Base-by-base conservation (phyloP, 2,329 filamentous ascomycete genomes). In the Diaporthe australafricana region DNA sequence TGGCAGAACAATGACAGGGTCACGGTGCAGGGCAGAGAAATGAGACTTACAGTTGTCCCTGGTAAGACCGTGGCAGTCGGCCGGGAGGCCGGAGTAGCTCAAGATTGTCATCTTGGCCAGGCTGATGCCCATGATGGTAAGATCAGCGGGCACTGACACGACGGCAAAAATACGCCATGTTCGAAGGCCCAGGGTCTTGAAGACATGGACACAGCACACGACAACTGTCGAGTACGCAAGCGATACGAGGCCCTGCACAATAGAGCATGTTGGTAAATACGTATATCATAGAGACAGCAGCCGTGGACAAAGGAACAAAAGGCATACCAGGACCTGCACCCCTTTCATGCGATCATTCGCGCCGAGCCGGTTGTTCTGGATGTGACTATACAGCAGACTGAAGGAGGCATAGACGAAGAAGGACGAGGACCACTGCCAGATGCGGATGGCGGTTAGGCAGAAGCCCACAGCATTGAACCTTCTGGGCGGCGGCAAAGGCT, bases 391-490 rank as follows among this genome's bases (percentile, higher is more conserved):
- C 4, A 74, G 63, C 4, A 74, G 42, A 38, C 55, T 68, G 48
- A 74, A 73, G 50, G 73, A 75, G 70, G 63, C 70, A 66, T 68
- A 74, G 45, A 75, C 73, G 65, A 75, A 71, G 48, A 91, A 71
- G 12, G 76, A 75, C 22, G 75, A 77, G 50, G 60, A 62, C 52
- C 73, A 75, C 52, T 78, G 77, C 68, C 75, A 75, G n/a, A 75
- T 52, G 16, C 77, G 71, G 60, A 77, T 56, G 16, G 55, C 65
- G 1, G 74, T 68, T 22, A 74, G 56, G 60, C 71, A 66, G 25
- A 76, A 67, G 53, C 55, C 73, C 17, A 75, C 70, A 55, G 73
- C 75, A 45, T 73, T 71, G 73, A 27, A 65, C 71, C 48, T 71
- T 45, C 50, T 70, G 20, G 60, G 38, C 32, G 67, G 42, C 25